A percentile compares a stretch with the other conserved stretches of the same genome.
Evolutionary conservation across 305 asterid species (phyloP).

Genomic region (Fraxinus ornus): DNA sequence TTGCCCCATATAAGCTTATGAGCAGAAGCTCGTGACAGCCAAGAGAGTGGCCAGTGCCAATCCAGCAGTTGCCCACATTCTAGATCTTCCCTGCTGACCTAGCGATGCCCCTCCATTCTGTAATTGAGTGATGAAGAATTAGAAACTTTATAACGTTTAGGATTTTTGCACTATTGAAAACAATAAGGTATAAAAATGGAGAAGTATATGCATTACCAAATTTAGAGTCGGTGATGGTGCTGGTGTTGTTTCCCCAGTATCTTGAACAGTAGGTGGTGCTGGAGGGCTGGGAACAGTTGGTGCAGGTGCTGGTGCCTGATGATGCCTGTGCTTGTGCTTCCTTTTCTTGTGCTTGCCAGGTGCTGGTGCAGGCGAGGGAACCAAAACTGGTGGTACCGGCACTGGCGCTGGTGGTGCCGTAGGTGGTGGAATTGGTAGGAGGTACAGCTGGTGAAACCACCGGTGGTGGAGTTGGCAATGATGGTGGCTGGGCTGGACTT

Average conservation of each 20-base stretch:
- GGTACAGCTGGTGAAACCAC: background rate
- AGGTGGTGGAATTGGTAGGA: conserved; percentile 24
- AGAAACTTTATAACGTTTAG: conserved; percentile 13
- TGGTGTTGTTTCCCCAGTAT: conserved; percentile 56
- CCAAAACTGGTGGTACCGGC: conserved; percentile 4
- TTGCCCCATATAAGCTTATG: conserved; percentile 27
- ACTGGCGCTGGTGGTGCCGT: conserved; percentile 28
- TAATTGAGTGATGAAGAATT: conserved; percentile 23
- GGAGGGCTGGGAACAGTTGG: conserved; percentile 83
- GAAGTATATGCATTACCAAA: conserved; percentile 51
- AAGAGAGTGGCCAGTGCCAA: conserved; percentile 50
- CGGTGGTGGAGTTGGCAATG: conserved; percentile 39
- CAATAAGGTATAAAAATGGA: background rate
- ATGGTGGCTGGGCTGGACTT: conserved; percentile 40
- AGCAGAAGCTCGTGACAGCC: conserved; percentile 45
- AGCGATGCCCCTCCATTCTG: conserved; percentile 66
- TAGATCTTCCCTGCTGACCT: conserved; percentile 49
- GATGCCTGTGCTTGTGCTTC: conserved; percentile 43
- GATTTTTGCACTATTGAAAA: background rate
- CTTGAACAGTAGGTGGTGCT: conserved; percentile 67
- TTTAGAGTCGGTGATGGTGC: conserved; percentile 76
- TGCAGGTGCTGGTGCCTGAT: conserved; percentile 87
- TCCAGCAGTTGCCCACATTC: conserved; percentile 50
- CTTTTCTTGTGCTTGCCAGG: conserved; percentile 46
- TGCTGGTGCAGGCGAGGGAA: conserved; percentile 57